phyloP scores from a whole-genome alignment of 2,329 filamentous ascomycete genomes.

The Sarocladium strictum region DNA sequence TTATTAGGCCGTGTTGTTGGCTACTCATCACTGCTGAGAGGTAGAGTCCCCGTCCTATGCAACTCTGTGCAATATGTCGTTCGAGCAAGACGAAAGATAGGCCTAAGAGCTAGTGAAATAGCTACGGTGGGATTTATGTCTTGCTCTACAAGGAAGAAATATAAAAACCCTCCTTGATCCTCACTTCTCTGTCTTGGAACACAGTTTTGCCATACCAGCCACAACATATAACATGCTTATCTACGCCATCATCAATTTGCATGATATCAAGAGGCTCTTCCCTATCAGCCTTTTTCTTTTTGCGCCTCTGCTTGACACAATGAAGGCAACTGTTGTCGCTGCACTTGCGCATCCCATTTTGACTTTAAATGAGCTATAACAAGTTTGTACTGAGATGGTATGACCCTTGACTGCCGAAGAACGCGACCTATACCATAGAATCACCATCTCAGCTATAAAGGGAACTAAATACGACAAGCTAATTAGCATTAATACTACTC shows the following conservation, averaged over 20 bases:
- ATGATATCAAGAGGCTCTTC: not conserved
- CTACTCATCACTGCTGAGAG: not conserved
- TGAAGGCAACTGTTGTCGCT: not conserved
- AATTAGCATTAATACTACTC: not conserved
- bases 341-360: not conserved
- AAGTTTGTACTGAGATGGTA: not conserved
- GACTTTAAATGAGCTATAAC: conserved; percentile 2
- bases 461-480: not conserved
- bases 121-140: not conserved
- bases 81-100: not conserved
- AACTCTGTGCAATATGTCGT: no score
- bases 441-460: not conserved
- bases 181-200: conserved; percentile 1
- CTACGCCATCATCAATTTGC: not conserved
- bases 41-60: no score
- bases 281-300: conserved; percentile 1
- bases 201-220: not conserved
- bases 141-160: not conserved
- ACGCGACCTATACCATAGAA: conserved; percentile 1
- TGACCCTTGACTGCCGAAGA: not conserved
- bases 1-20: not conserved
- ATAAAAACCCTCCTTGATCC: not conserved
- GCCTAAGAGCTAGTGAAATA: not conserved
- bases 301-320: not conserved
- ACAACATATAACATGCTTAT: not conserved